Evolutionary conservation across 768 basidiomycete genomes (phyloP).

Genomic region (Lenzites betulinus): DNA sequence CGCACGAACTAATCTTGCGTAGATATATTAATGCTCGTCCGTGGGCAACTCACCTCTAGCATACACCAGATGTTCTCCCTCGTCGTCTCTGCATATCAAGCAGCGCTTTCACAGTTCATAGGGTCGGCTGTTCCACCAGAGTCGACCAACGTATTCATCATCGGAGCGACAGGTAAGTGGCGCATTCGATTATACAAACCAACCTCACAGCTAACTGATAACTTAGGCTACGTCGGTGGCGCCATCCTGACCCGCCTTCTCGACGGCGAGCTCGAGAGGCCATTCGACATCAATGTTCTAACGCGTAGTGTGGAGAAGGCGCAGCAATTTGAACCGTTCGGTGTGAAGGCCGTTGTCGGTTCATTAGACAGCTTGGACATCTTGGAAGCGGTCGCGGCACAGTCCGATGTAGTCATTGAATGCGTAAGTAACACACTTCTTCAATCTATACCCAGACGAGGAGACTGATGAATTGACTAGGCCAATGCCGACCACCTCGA

Average conservation of each 20-base stretch:
- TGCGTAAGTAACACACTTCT: not conserved
- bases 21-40: no score
- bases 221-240: conserved; percentile 57
- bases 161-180: not conserved
- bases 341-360: conserved; percentile 26
- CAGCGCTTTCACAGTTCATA: not conserved
- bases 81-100: not conserved
- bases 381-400: conserved; percentile 41
- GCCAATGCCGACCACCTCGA: conserved; percentile 49
- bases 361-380: conserved; percentile 36
- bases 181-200: not conserved
- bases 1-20: no score
- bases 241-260: conserved; percentile 51
- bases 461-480: conserved; percentile 13
- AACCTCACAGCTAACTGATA: not conserved
- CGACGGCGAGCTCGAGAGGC: conserved; percentile 28
- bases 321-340: conserved; percentile 10
- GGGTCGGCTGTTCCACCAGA: not conserved
- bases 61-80: not conserved
- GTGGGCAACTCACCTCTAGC: no score
- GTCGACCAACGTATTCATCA: not conserved
- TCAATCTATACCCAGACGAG: no score
- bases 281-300: conserved; percentile 45
- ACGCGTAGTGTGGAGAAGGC: conserved; percentile 43
- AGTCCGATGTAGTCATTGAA: conserved; percentile 42